Evolutionary conservation across 257 asterid species (phyloP).

Genomic region (Nicotiana otophora): DNA sequence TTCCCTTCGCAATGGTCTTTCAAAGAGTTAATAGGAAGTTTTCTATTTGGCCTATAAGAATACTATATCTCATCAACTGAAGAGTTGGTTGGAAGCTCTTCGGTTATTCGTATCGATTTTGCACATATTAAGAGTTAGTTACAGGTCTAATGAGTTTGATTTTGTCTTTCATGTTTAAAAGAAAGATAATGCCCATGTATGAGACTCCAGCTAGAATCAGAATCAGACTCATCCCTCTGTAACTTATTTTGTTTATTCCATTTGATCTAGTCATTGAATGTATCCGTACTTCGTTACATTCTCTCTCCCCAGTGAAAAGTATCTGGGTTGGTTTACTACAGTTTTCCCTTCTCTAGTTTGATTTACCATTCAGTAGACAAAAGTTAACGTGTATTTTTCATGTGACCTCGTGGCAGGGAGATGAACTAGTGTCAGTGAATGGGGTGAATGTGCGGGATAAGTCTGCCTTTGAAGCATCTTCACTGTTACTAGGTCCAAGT

Average conservation of each 20-base stretch:
- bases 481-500: slow-evolving; percentile 82
- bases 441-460: slow-evolving; percentile 83
- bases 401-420: slow-evolving; percentile 55
- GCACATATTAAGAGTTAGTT: not conserved
- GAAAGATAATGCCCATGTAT: not conserved
- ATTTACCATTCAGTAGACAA: not conserved
- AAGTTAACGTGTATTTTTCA: slow-evolving; percentile 2
- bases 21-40: not conserved
- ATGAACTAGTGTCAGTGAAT: slow-evolving; percentile 72
- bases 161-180: not conserved
- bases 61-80: not conserved
- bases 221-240: no score
- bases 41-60: not conserved
- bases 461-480: slow-evolving; percentile 90
- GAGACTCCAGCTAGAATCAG: not conserved
- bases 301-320: not conserved
- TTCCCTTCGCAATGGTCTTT: not conserved
- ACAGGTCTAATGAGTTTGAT: not conserved
- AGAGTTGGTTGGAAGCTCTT: not conserved
- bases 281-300: not conserved
- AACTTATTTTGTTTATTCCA: no score
- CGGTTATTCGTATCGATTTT: not conserved
- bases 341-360: not conserved
- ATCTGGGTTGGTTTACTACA: not conserved
- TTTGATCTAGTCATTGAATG: not conserved